These are phyloP conservation scores for Botryotinia calthae DNA, from an alignment of 2,329 filamentous ascomycete genomes.

Conservation along the genomic window DNA sequence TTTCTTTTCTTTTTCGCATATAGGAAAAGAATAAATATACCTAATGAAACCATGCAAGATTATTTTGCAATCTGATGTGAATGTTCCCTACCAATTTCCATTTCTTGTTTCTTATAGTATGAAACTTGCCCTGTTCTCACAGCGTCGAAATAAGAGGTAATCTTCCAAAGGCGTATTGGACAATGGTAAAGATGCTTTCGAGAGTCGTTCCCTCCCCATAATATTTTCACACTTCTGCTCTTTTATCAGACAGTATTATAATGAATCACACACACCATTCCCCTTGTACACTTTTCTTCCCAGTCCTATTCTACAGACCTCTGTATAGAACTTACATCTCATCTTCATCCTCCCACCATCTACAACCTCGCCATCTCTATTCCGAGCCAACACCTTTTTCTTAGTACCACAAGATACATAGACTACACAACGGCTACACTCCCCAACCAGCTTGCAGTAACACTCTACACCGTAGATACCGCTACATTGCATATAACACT, in stretches of 20 bases:
- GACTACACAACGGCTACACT: neutral
- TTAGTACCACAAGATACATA: neutral
- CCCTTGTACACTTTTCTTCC: neutral
- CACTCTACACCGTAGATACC: neutral
- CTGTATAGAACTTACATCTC: too few species aligned
- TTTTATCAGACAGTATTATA: neutral
- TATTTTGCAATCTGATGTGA: neutral
- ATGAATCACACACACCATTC: neutral
- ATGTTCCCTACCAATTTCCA: too few species aligned
- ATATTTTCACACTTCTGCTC: neutral
- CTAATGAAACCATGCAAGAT: slow-evolving; percentile 13
- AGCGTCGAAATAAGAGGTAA: neutral
- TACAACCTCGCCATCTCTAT: neutral
- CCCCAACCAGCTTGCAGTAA: neutral
- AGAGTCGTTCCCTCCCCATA: neutral
- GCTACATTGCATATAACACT: neutral
- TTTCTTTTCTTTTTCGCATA: slow-evolving; percentile 5
- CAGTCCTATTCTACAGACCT: neutral
- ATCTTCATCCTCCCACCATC: neutral
- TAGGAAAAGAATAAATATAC: slow-evolving; percentile 11
- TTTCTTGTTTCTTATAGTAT: neutral
- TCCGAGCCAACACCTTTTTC: neutral
- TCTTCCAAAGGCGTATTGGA: neutral
- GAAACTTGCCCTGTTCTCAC: neutral
- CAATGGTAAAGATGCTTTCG: neutral